Evolutionary conservation across 768 basidiomycete species (phyloP), one percentile per base, ranked within the genome.

Genomic region (Boletus rubroflammeus): DNA sequence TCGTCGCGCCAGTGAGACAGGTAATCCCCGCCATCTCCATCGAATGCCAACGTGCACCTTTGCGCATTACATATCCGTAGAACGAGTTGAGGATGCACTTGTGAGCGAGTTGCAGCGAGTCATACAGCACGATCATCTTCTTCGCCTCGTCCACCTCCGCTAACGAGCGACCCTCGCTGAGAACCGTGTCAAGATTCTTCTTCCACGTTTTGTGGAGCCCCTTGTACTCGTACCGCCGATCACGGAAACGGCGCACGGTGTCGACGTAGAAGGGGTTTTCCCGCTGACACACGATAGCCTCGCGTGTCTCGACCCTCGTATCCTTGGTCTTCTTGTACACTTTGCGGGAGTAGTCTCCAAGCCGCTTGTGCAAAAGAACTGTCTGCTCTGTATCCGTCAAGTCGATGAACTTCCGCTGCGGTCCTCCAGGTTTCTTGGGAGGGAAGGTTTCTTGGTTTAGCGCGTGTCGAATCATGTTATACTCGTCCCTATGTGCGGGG

Each of bases 11-110:
- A 0, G 97, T 98, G 49, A 98, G 76, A 73, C 97, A 99, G 11
- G 97, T 98, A 58, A 99, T 98, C 7, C 97, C 97, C 1, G 97
- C 97, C 97, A 99, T 99, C 76, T 99, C 97, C 97, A 99, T 98
- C 28, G 96, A 98, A 70, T 98, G 95, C 97, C 97, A 99, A 29
- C 97, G 79, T 17, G 97, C 97, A 49, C 97, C 97, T 69, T 99
- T 98, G 38, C 97, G 85, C 97, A 98, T 98, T 68, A 99, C 96
- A 63, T 99, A 99, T 34, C 97, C 97, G 67, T 99, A 99, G 79
- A 99, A 99, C 3, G 97, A 98, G 77, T 99, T 99, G 60, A 99
- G 83, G 67, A 99, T 99, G 67, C 95, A 98, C 76, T 99, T 99
- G 81, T 99, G 97, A 4, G 97, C 97, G 26, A 99, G 86, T 70